Evolutionary conservation across 1,284 basidiomycete species (phyloP).

Genomic region (Moesziomyces sp.): DNA sequence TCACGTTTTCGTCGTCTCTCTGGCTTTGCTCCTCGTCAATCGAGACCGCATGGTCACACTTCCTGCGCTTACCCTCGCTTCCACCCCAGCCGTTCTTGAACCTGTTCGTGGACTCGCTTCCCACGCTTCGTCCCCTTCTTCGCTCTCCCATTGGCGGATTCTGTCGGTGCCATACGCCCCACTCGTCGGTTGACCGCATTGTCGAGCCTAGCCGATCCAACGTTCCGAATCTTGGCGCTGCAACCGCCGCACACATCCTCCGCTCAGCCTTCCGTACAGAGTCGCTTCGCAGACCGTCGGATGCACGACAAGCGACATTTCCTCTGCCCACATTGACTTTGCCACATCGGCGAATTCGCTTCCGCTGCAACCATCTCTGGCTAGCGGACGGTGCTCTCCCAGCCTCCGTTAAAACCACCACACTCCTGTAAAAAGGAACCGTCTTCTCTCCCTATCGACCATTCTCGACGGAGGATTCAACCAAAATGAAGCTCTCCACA

Average conservation of each 20-base stretch:
- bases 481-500: constrained; percentile 31
- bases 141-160: neutral
- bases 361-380: too few species aligned
- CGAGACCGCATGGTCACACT: neutral
- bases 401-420: too few species aligned
- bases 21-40: neutral
- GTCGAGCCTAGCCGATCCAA: neutral
- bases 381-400: too few species aligned
- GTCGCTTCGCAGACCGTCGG: neutral
- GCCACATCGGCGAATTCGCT: neutral
- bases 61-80: neutral
- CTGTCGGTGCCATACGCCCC: neutral
- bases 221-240: neutral
- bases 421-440: neutral
- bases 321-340: too few species aligned
- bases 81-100: neutral
- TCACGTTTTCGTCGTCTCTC: too few species aligned
- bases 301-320: too few species aligned
- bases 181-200: neutral
- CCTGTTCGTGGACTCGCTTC: too few species aligned
- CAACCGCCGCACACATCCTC: neutral
- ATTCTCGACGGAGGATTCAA: neutral
- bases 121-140: neutral
- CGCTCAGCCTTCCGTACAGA: neutral
- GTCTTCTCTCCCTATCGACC: neutral